Conservation (phyloP, 192 early-diverging fungal genomes). For the Jimgerdemannia lactiflua region DNA sequence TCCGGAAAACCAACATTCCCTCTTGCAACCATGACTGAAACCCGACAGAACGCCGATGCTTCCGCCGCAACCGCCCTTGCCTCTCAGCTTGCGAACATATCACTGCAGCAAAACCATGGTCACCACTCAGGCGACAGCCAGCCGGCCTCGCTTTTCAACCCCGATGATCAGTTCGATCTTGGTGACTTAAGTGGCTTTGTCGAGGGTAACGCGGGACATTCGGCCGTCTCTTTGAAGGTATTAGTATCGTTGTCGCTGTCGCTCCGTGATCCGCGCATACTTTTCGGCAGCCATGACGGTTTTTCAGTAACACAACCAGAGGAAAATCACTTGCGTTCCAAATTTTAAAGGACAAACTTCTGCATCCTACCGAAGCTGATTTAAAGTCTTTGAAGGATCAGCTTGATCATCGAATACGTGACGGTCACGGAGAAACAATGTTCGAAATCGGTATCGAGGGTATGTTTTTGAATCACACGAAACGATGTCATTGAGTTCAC, state of each 20-base stretch:
- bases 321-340: background rate
- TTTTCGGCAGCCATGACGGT: no score
- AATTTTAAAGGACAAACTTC: slow-evolving; percentile 43
- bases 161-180: slow-evolving; percentile 1
- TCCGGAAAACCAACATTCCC: no score
- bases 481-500: background rate
- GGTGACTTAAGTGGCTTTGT: slow-evolving; percentile 2
- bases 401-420: slow-evolving; percentile 44
- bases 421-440: slow-evolving; percentile 70
- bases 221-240: background rate
- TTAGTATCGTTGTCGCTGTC: no score
- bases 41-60: background rate
- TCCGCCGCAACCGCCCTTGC: background rate
- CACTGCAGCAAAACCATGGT: background rate
- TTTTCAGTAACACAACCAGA: background rate
- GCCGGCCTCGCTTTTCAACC: background rate
- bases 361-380: slow-evolving; percentile 40
- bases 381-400: slow-evolving; percentile 37
- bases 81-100: background rate
- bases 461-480: slow-evolving; percentile 13
- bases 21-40: background rate
- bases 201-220: background rate
- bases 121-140: background rate
- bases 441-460: slow-evolving; percentile 76
- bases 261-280: no score